phyloP scores from a whole-genome alignment of 2,329 filamentous ascomycete genomes.

The Penicillium glabrum region DNA sequence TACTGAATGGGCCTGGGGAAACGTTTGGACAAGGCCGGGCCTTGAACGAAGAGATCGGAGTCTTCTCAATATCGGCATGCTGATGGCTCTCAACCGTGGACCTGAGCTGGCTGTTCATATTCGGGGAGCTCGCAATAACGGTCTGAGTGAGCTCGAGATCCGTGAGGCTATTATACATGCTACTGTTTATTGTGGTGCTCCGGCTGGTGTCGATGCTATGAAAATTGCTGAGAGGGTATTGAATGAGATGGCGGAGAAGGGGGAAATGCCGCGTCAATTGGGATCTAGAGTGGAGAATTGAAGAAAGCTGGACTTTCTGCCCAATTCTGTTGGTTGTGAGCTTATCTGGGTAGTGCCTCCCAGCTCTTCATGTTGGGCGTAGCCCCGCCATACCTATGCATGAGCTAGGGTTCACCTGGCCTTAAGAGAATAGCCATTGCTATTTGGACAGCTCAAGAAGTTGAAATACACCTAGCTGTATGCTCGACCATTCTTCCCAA shows the following conservation, averaged over 20 bases:
- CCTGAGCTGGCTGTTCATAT: slow-evolving; percentile 63
- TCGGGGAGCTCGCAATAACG: slow-evolving; percentile 64
- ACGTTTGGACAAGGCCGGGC: slow-evolving; percentile 63
- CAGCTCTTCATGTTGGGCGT: too few relatives aligned
- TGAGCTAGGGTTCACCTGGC: too few relatives aligned
- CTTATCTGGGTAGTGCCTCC: too few relatives aligned
- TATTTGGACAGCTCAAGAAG: too few relatives aligned
- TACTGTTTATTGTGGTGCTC: slow-evolving; percentile 55
- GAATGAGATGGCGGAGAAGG: slow-evolving; percentile 13
- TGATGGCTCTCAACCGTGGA: slow-evolving; percentile 60
- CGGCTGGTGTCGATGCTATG: slow-evolving; percentile 56
- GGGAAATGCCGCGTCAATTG: slow-evolving; percentile 7
- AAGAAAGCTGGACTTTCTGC: too few relatives aligned
- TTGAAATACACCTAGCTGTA: too few relatives aligned
- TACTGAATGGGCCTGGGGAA: slow-evolving; percentile 65
- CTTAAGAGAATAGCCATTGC: too few relatives aligned
- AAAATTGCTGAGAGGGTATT: slow-evolving; percentile 34
- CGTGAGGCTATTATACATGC: slow-evolving; percentile 57
- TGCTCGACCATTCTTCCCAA: too few relatives aligned
- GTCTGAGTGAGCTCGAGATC: slow-evolving; percentile 61
- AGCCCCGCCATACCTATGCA: too few relatives aligned
- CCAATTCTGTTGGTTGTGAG: too few relatives aligned
- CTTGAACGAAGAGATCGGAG: slow-evolving; percentile 61
- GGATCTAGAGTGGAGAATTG: background rate
- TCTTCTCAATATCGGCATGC: slow-evolving; percentile 65